These are phyloP conservation scores for Cavenderia fasciculata DNA, from an alignment of 78 protist species.

Conservation along the genomic window DNA sequence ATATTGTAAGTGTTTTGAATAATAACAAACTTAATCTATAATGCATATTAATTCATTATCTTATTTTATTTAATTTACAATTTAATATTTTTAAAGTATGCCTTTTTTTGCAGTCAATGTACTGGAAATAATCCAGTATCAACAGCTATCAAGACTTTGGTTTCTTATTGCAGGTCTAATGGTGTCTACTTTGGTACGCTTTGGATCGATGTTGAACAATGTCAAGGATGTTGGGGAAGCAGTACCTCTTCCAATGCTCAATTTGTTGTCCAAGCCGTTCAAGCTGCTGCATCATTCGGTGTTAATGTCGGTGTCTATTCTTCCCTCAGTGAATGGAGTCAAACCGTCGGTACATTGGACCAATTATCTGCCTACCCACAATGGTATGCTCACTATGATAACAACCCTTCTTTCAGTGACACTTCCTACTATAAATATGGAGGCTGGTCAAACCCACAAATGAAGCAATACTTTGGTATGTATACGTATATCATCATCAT, in stretches of 20 bases:
- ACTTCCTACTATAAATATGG: background rate
- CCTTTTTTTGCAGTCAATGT: constrained; percentile 44
- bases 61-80: background rate
- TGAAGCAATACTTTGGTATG: constrained; percentile 81
- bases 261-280: constrained; percentile 10
- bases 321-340: constrained; percentile 41
- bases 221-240: constrained; percentile 58
- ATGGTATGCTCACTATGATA: constrained; percentile 70
- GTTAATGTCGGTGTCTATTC: constrained; percentile 48
- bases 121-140: constrained; percentile 40
- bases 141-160: constrained; percentile 14
- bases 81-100: background rate
- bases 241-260: background rate
- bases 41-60: background rate
- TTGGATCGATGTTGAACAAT: constrained; percentile 75
- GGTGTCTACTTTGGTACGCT: constrained; percentile 9
- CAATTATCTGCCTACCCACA: constrained; percentile 17
- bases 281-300: constrained; percentile 16
- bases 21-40: background rate
- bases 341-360: constrained; percentile 14
- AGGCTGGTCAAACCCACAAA: constrained; percentile 34
- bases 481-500: no score
- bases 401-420: constrained; percentile 18
- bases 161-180: background rate
- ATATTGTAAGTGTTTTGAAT: constrained; percentile 7